A percentile compares a stretch with the other conserved stretches of the same genome.
Conservation (phyloP, 257 asterid species). For the Przewalskia tangutica region DNA sequence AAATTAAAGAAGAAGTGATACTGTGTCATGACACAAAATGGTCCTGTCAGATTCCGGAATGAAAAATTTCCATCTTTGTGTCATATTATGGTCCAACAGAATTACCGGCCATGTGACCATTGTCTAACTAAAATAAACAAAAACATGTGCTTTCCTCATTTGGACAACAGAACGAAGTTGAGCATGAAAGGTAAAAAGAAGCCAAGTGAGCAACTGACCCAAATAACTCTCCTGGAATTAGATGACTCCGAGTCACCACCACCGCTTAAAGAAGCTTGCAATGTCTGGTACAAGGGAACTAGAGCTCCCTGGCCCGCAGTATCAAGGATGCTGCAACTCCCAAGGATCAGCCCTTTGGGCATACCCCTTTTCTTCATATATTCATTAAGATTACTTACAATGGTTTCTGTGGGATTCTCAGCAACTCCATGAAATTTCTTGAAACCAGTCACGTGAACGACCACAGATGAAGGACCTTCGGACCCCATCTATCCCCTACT, state of each 20-base stretch:
- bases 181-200: neutral
- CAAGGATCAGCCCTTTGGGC: constrained; percentile 77
- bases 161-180: neutral
- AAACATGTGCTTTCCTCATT: neutral
- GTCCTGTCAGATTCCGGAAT: neutral
- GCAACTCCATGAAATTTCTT: constrained; percentile 91
- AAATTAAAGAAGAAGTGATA: neutral
- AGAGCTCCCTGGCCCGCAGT: constrained; percentile 89
- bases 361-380: constrained; percentile 61
- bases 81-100: neutral
- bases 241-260: constrained; percentile 30
- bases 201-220: constrained; percentile 45
- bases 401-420: constrained; percentile 88
- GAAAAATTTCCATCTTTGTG: neutral
- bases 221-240: constrained; percentile 49
- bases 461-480: constrained; percentile 84
- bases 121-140: neutral
- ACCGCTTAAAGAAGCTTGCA: constrained; percentile 53
- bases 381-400: constrained; percentile 64
- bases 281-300: constrained; percentile 68
- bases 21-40: neutral
- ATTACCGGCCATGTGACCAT: neutral
- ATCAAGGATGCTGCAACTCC: constrained; percentile 86
- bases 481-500: constrained; percentile 70
- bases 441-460: constrained; percentile 84